Percentiles rank a stretch among this genome's conserved stretches.
phyloP scores from a whole-genome alignment of 2,329 filamentous ascomycete genomes.

The Orbilia javanica region DNA sequence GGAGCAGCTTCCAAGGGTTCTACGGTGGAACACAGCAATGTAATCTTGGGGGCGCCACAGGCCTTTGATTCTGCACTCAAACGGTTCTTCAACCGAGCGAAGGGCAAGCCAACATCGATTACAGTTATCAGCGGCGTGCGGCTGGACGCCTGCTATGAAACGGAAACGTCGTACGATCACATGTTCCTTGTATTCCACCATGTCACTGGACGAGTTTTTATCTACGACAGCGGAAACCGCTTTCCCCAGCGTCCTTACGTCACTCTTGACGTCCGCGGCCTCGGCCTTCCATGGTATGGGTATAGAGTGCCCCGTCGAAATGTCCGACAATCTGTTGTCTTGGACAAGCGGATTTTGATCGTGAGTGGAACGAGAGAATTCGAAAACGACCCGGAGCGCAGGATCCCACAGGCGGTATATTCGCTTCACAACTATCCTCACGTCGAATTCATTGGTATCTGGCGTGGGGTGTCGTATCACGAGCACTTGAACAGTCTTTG shows the following conservation, averaged over 20 bases:
- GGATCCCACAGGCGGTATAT: slow-evolving; percentile 55
- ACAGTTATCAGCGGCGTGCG: slow-evolving; percentile 54
- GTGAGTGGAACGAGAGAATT: slow-evolving; percentile 49
- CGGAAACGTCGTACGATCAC: slow-evolving; percentile 57
- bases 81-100: slow-evolving; percentile 56
- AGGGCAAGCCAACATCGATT: slow-evolving; percentile 51
- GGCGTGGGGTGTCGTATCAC: slow-evolving; percentile 50
- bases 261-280: slow-evolving; percentile 42
- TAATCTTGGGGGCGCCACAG: slow-evolving; percentile 37
- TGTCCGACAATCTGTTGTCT: slow-evolving; percentile 52
- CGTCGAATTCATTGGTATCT: slow-evolving; percentile 44
- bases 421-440: slow-evolving; percentile 51
- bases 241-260: slow-evolving; percentile 44
- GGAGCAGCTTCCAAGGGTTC: not conserved
- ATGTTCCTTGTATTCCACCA: slow-evolving; percentile 58
- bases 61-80: slow-evolving; percentile 52
- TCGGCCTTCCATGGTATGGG: slow-evolving; percentile 48
- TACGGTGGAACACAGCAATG: not conserved
- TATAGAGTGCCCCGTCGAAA: slow-evolving; percentile 36
- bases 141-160: slow-evolving; percentile 55
- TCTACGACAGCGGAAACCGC: slow-evolving; percentile 56
- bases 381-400: slow-evolving; percentile 42
- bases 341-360: slow-evolving; percentile 52
- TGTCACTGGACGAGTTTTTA: slow-evolving; percentile 47
- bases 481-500: slow-evolving; percentile 53